Evolutionary conservation across 139 green algal species (phyloP), one percentile per base, ranked within the genome.

Genomic region (Chlamydomonas applanata): DNA sequence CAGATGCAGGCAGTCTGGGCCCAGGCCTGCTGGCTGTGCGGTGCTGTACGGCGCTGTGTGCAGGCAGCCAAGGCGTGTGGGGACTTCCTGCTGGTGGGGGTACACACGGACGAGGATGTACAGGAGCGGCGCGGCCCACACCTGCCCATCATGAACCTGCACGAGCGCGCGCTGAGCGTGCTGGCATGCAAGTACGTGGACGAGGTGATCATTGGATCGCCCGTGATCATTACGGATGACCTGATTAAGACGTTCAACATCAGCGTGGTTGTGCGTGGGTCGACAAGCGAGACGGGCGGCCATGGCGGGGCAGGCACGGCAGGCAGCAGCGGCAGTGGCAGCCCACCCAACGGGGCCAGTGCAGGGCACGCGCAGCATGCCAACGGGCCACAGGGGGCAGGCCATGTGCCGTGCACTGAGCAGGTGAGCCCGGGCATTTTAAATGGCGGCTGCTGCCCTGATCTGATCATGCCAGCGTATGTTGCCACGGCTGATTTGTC

Each of bases 171-270:
- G 52, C 89, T 99, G 20, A 91, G 79, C 44, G 95, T 99, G 77
- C 86, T 99, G 73, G 92, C 95, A 22, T 99, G 96, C 90, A 87
- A 91, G 73, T 93, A 97, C 77, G 94, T 97, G 32, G 94, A 99
- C 70, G 96, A 99, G 83, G 94, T 98, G 16, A 77, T 89, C 35
- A 87, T 89, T 30, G 84, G 84, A 29, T 66, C 73, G 14, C 81
- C 84, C 30, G 79, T 30, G 1, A 70, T 83, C 24, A 87, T 97
- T 25, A 94, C 89, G 1, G 80, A 93, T 17, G 93, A 97, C 80
- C 81, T 99, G 72, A 82, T 99, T 25, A 95, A 83, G 24, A 98
- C 95, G 16, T 99, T 99, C 79, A 97, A 97, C 90, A 98, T 99
- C 82, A 80, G 69, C 29, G 44, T 95, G 29, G 92, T 99, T 24